Evolutionary conservation across 331 rosid genomes (phyloP), one percentile per base, ranked within the genome.

Genomic region (Stylosanthes scabra): DNA sequence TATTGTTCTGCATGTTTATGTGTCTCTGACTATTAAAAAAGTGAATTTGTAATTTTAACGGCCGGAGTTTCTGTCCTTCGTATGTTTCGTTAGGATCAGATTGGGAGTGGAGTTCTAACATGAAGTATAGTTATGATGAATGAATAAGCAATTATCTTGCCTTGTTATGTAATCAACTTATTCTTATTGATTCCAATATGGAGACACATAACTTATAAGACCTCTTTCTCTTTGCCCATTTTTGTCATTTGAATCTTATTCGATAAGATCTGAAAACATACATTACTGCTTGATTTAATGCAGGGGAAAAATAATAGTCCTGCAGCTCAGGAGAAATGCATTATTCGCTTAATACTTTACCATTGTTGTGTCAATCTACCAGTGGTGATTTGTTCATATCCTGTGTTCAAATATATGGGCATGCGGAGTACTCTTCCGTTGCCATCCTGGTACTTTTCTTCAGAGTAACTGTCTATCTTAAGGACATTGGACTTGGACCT

Each of bases 381-480:
- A 5, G 79, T 92, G 75, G 85, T 90, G 88, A 55, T 88, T 7
- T 59, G 78, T 65, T 88, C 98, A 25, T 90, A 92, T 76, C 96
- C 98, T 0, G 80, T 92, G 81, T 88, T 92, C 86, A 82, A 29
- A 73, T 68, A 41, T 72, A 90, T 93, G 98, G 98, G 98, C 80
- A 86, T 84, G 96, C 82, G 12, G 15, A 93, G 79, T 81, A 88
- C 89, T 83, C 87, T 93, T 77, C 97, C 95, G 40, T 77, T 90
- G 86, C 98, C 98, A 60, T 84, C 98, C 89, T 92, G 98, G 98
- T 92, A 90, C 83, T 79, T 86, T 92, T 86, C 90, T 85, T 85
- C 80, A 77, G 68, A 71, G 66, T 72, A 61, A 61, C 40, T 66
- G 7, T 58, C 47, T 29, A 63, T 42, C 31, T 42, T 66, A 46